Percentiles rank a stretch among this genome's conserved stretches.
These are phyloP conservation scores for Dothideomycetes sp. DNA, from an alignment of 2,329 filamentous ascomycete species.

Conservation along the genomic window DNA sequence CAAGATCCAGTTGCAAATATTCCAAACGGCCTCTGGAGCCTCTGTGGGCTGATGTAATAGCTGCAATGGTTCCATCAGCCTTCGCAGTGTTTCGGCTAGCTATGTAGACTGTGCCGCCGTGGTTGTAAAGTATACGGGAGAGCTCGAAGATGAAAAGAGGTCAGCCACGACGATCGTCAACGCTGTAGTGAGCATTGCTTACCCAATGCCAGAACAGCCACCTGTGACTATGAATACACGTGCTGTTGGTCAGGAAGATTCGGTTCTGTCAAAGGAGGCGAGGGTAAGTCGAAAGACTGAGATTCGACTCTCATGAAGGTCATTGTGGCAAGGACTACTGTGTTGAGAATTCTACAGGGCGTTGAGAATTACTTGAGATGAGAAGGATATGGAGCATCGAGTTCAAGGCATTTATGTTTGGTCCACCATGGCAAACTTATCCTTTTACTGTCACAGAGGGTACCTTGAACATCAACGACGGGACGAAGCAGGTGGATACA, in stretches of 20 bases:
- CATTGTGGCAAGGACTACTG: not conserved
- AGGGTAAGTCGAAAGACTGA: constrained; percentile 18
- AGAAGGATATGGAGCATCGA: too few relatives aligned
- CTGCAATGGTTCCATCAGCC: constrained; percentile 32
- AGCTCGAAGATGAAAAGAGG: constrained; percentile 29
- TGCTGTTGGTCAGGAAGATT: constrained; percentile 31
- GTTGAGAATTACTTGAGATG: too few relatives aligned
- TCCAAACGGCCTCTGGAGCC: constrained; percentile 29
- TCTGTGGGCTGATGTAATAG: constrained; percentile 28
- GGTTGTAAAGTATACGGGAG: constrained; percentile 41
- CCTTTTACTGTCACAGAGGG: too few relatives aligned
- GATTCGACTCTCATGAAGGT: constrained; percentile 5
- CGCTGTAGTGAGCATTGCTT: not conserved
- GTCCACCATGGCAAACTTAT: too few relatives aligned
- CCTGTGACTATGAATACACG: constrained; percentile 44
- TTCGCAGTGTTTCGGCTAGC: constrained; percentile 39
- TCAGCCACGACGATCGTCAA: not conserved
- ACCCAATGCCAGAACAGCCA: constrained; percentile 34
- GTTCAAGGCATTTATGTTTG: too few relatives aligned
- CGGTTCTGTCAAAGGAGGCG: constrained; percentile 31
- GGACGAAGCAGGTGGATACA: too few relatives aligned
- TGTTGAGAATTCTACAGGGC: too few relatives aligned
- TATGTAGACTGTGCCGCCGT: constrained; percentile 45
- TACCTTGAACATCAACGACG: too few relatives aligned
- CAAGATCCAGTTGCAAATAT: constrained; percentile 36